Conservation (phyloP, 2,329 filamentous ascomycete species). For the Dryadomyces quercus-mongolicae region DNA sequence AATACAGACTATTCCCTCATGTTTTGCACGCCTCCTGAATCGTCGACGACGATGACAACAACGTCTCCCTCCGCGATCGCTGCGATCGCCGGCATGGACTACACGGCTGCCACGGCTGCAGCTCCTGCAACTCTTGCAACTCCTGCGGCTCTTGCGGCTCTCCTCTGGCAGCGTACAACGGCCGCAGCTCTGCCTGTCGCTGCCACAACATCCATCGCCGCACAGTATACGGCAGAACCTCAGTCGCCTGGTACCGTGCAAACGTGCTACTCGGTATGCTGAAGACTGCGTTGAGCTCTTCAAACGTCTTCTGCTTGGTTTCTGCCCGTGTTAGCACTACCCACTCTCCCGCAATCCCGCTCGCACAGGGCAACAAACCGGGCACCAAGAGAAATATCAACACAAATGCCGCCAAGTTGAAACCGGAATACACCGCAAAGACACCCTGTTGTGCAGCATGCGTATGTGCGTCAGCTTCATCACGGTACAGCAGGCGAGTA, state of each 20-base stretch:
- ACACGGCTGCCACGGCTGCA: not conserved
- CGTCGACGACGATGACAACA: too few relatives aligned
- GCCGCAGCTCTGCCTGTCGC: conserved; percentile 32
- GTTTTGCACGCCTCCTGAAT: too few relatives aligned
- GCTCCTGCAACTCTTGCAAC: not conserved
- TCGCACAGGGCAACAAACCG: not conserved
- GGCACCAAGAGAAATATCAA: conserved; percentile 42
- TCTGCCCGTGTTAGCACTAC: conserved; percentile 23
- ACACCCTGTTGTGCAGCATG: conserved; percentile 14
- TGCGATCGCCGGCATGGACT: too few relatives aligned
- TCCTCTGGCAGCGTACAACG: conserved; percentile 27
- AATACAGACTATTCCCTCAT: too few relatives aligned
- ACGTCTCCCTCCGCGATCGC: too few relatives aligned
- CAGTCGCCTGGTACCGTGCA: conserved; percentile 42
- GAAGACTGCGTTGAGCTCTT: conserved; percentile 49
- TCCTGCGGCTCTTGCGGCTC: not conserved
- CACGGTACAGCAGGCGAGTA: too few relatives aligned
- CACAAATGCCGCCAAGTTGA: conserved; percentile 43
- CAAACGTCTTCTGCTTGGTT: conserved; percentile 45
- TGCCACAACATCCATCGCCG: conserved; percentile 42
- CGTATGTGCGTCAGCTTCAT: conserved; percentile 1
- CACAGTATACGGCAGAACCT: conserved; percentile 48
- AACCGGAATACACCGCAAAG: conserved; percentile 42
- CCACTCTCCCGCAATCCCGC: not conserved
- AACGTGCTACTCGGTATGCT: conserved; percentile 47